Conservation (phyloP, 129 eudicot genomes). For the Chrysanthemum makinoi region DNA sequence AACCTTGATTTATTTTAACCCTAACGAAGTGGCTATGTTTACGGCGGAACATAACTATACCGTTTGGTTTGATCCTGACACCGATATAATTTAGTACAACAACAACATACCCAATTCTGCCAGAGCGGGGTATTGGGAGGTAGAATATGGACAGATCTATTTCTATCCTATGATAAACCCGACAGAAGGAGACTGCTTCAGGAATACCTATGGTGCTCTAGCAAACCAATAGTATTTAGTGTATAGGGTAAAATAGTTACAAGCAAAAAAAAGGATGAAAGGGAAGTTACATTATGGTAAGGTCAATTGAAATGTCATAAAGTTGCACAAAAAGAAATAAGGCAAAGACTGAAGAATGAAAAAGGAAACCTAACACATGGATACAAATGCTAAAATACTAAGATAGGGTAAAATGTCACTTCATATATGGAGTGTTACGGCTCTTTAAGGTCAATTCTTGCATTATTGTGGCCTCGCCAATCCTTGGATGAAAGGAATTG, state of each 20-base stretch:
- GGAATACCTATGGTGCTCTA: too few species aligned
- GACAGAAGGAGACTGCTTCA: too few species aligned
- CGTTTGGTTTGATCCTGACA: too few species aligned
- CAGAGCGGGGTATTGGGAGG: too few species aligned
- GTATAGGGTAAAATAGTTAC: not conserved
- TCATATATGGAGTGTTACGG: slow-evolving; percentile 19
- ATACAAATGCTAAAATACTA: slow-evolving; percentile 36
- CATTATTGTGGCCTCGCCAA: slow-evolving; percentile 31
- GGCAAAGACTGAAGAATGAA: slow-evolving; percentile 16
- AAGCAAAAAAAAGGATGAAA: not conserved
- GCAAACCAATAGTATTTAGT: too few species aligned
- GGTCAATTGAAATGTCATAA: slow-evolving; percentile 14
- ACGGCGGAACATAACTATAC: too few species aligned
- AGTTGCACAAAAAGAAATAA: slow-evolving; percentile 9
- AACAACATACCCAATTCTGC: too few species aligned
- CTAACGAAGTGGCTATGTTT: too few species aligned
- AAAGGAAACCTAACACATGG: slow-evolving; percentile 27
- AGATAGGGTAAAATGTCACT: slow-evolving; percentile 37
- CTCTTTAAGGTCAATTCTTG: slow-evolving; percentile 26
- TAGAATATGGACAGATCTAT: too few species aligned
- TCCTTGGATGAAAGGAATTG: slow-evolving; percentile 31
- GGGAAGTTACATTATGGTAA: slow-evolving; percentile 13
- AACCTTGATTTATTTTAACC: too few species aligned
- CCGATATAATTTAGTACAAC: not conserved
- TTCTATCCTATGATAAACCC: too few species aligned